Base-by-base conservation (phyloP, 1,139 yeast species). In the Scheffersomyces titani region DNA sequence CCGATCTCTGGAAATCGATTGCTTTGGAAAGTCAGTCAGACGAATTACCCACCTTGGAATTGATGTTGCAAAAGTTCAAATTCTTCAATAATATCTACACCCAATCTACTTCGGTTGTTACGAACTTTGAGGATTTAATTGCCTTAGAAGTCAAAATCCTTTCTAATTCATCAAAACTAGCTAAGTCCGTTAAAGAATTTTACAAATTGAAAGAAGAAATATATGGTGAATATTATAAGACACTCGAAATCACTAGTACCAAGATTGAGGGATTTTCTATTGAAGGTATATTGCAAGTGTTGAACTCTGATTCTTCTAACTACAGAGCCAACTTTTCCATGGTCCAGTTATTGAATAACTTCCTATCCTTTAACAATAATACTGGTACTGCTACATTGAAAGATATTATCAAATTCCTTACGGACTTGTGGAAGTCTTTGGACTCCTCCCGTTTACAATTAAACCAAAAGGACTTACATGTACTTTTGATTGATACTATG, bases 391-490 rank as follows among this genome's bases (percentile, higher is more conserved):
- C 56, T 6, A 51, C 57, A 5, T n/a, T 58, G 24, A 52, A 58
- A 30, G 52, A 59, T 18, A 61, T 81, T 50, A 67, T 76, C 7
- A 69, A 70, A 3, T 71, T 80, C 30, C 61, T 83, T 44, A 64
- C 70, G 2, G 69, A 70, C 0, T 74, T 88, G 20, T 90, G 97
- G 96, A 73, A 73, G 6, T 80, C 80, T 24, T 66, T 91, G 21
- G 78, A 78, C n/a, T 78, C 83, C 1, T 87, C 86, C 11, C 76
- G 96, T 56, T 75, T 92, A 50, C 83, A 87, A 51, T 76, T 91
- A 55, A 83, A 83, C 55, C 96, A 91, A 62, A 82, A 86, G 56
- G 79, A 78, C 11, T 75, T 91, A 48, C 97, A 92, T 61, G 66
- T 83, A 19, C 59, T 68, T 0, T 75, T 89, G 44, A 85, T 92